Base-by-base conservation (phyloP, 2,329 filamentous ascomycete species). In the Purpureocillium lavendulum region DNA sequence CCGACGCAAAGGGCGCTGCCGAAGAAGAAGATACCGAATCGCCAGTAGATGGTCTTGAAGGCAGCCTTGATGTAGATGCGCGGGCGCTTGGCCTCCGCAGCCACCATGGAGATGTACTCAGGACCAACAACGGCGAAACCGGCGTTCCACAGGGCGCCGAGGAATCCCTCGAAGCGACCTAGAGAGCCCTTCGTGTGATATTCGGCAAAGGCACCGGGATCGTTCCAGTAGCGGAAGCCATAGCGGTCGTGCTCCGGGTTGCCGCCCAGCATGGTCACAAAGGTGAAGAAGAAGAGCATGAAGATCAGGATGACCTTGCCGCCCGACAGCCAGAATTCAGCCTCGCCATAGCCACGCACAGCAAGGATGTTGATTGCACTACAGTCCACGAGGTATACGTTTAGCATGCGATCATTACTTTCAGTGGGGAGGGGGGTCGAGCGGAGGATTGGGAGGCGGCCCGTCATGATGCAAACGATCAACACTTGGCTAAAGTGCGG, bases 261-360 rank as follows among this genome's bases (percentile, higher is more conserved):
- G 24, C 82, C 85, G 29, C 84, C 85, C 7, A 87, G 66, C 81
- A 88, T 87, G 36, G 78, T 80, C 49, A 90, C 70, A 53, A 90
- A 84, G n/a, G 85, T 88, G 60, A 83, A 88, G 52, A 70, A 62
- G 56, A 87, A 81, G 39, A 86, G 66, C 11, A 79, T 76, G 43
- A 80, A 65, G 49, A 83, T 82, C 35, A 85, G 67, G 16, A 84
- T 57, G 28, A 84, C 69, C 56, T 85, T 84, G 46, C 78, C 77
- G 30, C 61, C 62, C 3, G 74, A 72, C 3, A 80, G 64, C 72
- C 73, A 80, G 51, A 89, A 89, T 53, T 89, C 84, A 10, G 80
- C 75, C 55, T 85, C 80, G 46, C 82, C 81, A 50, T 79, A 84
- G 61, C 65, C 77, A 45, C 75, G 70, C 29, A 84, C 79, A 24